phyloP scores from a whole-genome alignment of 306 rosid species.

The Alnus glutinosa region DNA sequence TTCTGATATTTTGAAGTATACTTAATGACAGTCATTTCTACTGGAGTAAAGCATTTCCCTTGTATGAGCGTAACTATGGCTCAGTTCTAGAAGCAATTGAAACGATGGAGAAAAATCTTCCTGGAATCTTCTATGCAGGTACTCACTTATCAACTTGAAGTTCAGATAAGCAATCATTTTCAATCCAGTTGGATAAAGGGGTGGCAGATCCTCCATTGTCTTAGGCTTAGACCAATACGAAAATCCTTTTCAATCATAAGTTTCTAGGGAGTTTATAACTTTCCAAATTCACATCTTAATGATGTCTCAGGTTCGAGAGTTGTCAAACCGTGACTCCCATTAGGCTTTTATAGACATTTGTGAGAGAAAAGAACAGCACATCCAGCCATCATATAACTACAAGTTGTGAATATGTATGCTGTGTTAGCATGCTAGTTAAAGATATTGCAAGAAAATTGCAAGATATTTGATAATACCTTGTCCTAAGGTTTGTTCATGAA shows the following conservation, averaged over 20 bases:
- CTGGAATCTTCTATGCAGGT: conserved; percentile 93
- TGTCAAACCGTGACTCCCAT: background rate
- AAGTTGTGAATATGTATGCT: background rate
- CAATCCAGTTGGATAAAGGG: background rate
- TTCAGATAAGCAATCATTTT: background rate
- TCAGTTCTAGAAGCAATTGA: conserved; percentile 84
- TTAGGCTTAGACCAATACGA: background rate
- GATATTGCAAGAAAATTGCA: background rate
- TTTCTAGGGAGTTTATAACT: background rate
- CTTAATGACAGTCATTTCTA: conserved; percentile 69
- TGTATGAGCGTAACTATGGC: conserved; percentile 73
- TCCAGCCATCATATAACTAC: background rate
- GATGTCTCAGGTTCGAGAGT: background rate
- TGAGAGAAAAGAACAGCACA: background rate
- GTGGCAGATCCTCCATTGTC: background rate
- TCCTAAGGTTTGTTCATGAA: background rate
- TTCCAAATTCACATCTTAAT: background rate
- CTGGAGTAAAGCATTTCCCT: conserved; percentile 94
- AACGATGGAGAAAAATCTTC: conserved; percentile 79
- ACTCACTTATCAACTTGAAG: conserved; percentile 17
- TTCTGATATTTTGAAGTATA: conserved; percentile 24
- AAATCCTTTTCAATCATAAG: background rate
- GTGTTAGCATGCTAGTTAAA: background rate
- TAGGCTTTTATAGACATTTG: background rate
- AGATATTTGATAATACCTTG: background rate